phyloP scores from a whole-genome alignment of 345 rosid genomes.

The Boechera retrofracta region DNA sequence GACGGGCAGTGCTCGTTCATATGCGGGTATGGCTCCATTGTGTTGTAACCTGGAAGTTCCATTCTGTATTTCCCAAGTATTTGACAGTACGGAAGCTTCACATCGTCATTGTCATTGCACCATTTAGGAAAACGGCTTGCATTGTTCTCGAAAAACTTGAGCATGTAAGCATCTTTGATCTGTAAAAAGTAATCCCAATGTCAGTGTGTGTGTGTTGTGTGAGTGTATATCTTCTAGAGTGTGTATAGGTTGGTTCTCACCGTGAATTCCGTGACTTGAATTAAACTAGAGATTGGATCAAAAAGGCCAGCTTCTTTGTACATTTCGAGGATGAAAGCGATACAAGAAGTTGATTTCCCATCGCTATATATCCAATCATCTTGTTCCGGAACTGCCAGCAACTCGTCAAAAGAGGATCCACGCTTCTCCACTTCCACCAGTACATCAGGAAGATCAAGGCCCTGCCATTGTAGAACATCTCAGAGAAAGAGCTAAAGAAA shows the following conservation, averaged over 20 bases:
- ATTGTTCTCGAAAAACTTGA: constrained; percentile 74
- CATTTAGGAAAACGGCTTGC: constrained; percentile 85
- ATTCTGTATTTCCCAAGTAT: constrained; percentile 86
- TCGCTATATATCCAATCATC: constrained; percentile 93
- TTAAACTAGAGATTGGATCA: constrained; percentile 60
- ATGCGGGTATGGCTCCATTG: constrained; percentile 83
- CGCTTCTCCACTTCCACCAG: constrained; percentile 85
- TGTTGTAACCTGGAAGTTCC: constrained; percentile 92
- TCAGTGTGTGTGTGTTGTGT: background rate
- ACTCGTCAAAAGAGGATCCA: constrained; percentile 82
- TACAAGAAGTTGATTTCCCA: constrained; percentile 93
- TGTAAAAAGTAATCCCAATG: constrained; percentile 37
- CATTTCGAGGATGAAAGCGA: constrained; percentile 91
- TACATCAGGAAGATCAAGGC: constrained; percentile 78
- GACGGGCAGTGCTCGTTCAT: constrained; percentile 95
- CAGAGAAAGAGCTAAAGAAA: constrained; percentile 22
- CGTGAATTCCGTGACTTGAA: constrained; percentile 97
- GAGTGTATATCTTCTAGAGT: constrained; percentile 16
- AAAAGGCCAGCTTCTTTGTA: constrained; percentile 97
- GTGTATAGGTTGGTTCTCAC: constrained; percentile 51
- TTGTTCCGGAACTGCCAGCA: constrained; percentile 93
- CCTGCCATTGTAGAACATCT: constrained; percentile 52
- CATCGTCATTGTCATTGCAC: constrained; percentile 87
- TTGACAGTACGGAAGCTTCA: constrained; percentile 89
- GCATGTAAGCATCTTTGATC: constrained; percentile 89